Base-by-base conservation (phyloP, 164 flowering plant genomes). In the Dillenia suffruticosa region DNA sequence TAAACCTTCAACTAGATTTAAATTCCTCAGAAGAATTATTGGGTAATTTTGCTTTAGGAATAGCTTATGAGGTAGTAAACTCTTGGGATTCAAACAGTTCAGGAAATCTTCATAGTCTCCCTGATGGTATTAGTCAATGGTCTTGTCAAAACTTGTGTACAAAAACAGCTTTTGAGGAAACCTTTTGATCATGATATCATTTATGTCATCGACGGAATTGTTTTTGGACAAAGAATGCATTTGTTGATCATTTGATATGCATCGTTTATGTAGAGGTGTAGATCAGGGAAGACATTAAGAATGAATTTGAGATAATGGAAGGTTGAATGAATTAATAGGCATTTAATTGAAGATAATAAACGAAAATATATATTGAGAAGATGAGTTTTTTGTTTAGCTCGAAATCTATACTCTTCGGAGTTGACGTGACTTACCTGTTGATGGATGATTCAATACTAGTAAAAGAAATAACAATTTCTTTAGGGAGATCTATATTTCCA, bases 51-150 rank as follows among this genome's bases (percentile, higher is more conserved):
- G 45, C 8, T 54, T 63, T 10, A 63, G 19, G 3, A 22, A 54
- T 44, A 65, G 54, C 43, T 54, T 65, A 15, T 65, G 61, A 11
- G 62, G 68, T 49, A 62, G 68, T 13, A 65, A 14, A 5, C 54
- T 43, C 2, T 56, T 49, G 5, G 46, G 56, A n/a, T 47, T 26
- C 6, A 65, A 48, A 10, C 56, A 65, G 10, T 57, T 57, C 9
- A 65, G 51, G 46, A 57, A 57, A 15, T 65, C 62, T 13, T 48
- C 54, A 9, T 24, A 48, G 43, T 57, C 57, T 10, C 57, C 16
- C 32, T 65, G 13, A 9, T 15, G 9, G 9, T 55, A 11, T 13
- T 57, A 56, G 15, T 47, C 62, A 1, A 49, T 46, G 7, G 57
- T 48, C 12, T 10, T 24, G 14, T 65, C 62, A 26, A 22, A 65